Conservation (phyloP, 805 yeast genomes). For the Saccharomycopsis javanensis region DNA sequence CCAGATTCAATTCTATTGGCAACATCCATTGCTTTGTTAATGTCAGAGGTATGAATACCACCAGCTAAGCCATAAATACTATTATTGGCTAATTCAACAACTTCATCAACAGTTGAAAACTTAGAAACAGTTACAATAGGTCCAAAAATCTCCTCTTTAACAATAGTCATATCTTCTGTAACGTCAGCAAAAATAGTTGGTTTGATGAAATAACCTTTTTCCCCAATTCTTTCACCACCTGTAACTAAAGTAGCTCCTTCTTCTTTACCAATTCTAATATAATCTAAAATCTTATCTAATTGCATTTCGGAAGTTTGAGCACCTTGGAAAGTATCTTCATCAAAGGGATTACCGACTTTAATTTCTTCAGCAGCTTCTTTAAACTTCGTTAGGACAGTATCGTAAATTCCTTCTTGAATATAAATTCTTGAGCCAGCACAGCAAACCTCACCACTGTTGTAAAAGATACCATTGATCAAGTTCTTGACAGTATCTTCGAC, state of each 20-base stretch:
- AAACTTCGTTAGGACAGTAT: slow-evolving; percentile 57
- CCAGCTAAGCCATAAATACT: slow-evolving; percentile 83
- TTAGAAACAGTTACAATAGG: slow-evolving; percentile 83
- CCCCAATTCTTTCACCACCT: slow-evolving; percentile 57
- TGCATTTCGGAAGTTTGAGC: slow-evolving; percentile 83
- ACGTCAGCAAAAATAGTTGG: slow-evolving; percentile 74
- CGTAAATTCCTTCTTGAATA: slow-evolving; percentile 79
- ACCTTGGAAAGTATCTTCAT: slow-evolving; percentile 72
- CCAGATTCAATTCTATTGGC: slow-evolving; percentile 74
- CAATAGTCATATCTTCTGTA: slow-evolving; percentile 55
- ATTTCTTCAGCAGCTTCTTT: slow-evolving; percentile 41
- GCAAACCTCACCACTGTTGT: slow-evolving; percentile 93
- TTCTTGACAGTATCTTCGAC: slow-evolving; percentile 64
- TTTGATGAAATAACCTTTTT: slow-evolving; percentile 56
- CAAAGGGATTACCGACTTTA: slow-evolving; percentile 80
- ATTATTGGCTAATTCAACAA: slow-evolving; percentile 66
- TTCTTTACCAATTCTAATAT: slow-evolving; percentile 63
- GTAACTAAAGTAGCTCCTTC: slow-evolving; percentile 75
- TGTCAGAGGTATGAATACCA: slow-evolving; percentile 72
- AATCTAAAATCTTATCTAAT: slow-evolving; percentile 65
- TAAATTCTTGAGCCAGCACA: slow-evolving; percentile 90
- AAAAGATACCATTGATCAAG: slow-evolving; percentile 76
- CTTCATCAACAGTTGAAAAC: slow-evolving; percentile 78
- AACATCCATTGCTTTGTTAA: slow-evolving; percentile 67
- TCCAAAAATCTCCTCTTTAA: slow-evolving; percentile 77